These are phyloP conservation scores for Davidsoniella neocaledoniae DNA, from an alignment of 2,329 filamentous ascomycete species.

Conservation along the genomic window DNA sequence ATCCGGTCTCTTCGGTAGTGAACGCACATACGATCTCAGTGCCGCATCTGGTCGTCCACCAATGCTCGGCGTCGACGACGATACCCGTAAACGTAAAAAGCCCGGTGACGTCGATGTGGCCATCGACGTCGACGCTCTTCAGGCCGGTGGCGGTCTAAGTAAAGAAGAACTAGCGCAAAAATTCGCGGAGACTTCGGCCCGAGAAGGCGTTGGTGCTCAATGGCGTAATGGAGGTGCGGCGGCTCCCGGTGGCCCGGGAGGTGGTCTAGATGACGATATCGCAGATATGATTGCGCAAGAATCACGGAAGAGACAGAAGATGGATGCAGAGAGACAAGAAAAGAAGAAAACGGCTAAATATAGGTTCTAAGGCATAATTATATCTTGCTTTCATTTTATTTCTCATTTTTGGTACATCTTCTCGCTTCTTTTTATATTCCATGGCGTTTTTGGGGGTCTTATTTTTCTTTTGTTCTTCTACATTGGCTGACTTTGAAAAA, in stretches of 20 bases:
- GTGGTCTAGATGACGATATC: constrained; percentile 46
- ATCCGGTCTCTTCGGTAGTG: constrained; percentile 90
- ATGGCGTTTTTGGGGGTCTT: too few relatives aligned
- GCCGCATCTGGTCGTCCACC: constrained; percentile 22
- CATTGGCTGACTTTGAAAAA: too few relatives aligned
- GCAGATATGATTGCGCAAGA: constrained; percentile 94
- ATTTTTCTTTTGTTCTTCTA: too few relatives aligned
- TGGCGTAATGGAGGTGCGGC: constrained; percentile 25
- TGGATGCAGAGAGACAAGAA: constrained; percentile 61
- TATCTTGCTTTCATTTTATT: too few relatives aligned
- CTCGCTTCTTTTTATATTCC: too few relatives aligned
- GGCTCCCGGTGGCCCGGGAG: background rate
- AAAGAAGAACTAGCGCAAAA: constrained; percentile 68
- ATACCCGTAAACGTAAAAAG: constrained; percentile 77
- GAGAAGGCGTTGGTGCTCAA: constrained; percentile 49
- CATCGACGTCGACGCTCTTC: constrained; percentile 69
- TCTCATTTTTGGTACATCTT: too few relatives aligned
- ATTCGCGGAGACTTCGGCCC: constrained; percentile 56
- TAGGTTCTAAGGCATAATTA: constrained; percentile 23
- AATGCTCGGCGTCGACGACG: constrained; percentile 67
- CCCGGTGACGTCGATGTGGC: constrained; percentile 88
- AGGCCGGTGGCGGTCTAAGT: constrained; percentile 56
- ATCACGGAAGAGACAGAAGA: constrained; percentile 75
- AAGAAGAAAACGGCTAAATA: constrained; percentile 43
- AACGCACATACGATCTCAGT: constrained; percentile 80